Percentiles rank a stretch among this genome's conserved stretches.
Conservation (phyloP, 352 stramenopile species). For the Phytophthora idaei region DNA sequence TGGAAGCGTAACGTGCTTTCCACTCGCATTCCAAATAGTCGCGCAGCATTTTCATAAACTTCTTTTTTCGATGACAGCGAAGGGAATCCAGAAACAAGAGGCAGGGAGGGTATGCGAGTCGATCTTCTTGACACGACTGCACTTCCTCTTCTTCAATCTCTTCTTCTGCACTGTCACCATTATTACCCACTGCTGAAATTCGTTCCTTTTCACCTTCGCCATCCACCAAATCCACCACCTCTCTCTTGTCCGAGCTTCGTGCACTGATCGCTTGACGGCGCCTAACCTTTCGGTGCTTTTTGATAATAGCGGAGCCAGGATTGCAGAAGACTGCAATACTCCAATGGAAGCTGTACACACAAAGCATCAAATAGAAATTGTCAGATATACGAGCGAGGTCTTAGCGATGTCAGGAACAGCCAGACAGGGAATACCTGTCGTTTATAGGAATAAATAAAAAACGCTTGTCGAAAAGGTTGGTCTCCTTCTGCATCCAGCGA, state of each 20-base stretch:
- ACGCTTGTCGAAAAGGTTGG: constrained; percentile 83
- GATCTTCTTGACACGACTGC: constrained; percentile 37
- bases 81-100: constrained; percentile 96
- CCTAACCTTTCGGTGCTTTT: constrained; percentile 45
- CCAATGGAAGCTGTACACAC: constrained; percentile 83
- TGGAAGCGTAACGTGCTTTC: constrained; percentile 38
- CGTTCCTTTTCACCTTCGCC: constrained; percentile 5
- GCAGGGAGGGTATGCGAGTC: constrained; percentile 60
- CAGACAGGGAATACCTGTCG: constrained; percentile 54
- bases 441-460: constrained; percentile 93
- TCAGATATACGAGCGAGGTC: background rate
- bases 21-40: constrained; percentile 91
- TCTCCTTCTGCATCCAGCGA: constrained; percentile 86
- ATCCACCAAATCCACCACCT: constrained; percentile 49
- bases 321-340: constrained; percentile 89
- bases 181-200: background rate
- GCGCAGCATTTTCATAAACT: constrained; percentile 79
- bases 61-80: constrained; percentile 92
- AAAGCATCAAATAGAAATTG: constrained; percentile 2
- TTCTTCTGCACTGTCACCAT: constrained; percentile 23
- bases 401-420: background rate
- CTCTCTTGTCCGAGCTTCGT: constrained; percentile 6
- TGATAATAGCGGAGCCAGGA: constrained; percentile 70
- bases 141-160: constrained; percentile 62
- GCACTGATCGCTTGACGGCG: background rate